Evolutionary conservation across 305 asterid genomes (phyloP), one percentile per base, ranked within the genome.

Genomic region (Striga hermonthica): DNA sequence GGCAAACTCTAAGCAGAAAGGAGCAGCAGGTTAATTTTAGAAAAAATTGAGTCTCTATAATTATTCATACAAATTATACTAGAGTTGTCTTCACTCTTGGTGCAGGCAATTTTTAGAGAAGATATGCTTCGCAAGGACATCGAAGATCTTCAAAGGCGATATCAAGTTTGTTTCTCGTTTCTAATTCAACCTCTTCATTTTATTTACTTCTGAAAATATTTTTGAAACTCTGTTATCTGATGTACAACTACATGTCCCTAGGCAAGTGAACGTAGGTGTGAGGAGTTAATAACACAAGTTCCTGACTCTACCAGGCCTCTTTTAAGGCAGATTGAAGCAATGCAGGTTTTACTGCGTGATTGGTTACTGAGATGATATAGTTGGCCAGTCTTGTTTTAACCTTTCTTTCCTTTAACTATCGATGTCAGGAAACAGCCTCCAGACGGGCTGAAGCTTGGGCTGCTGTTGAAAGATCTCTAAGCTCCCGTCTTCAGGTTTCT

Each of bases 281-380:
- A 89, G 81, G 96, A 89, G 86, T 77, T 89, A 78, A 79, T 89
- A 57, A 83, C 89, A 2, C 95, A 89, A 76, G 95, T 89, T 76
- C 96, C 96, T 54, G 96, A 89, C 65, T 89, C 96, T 45, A 89
- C 96, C 44, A 84, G 96, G 70, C 96, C 96, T 62, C 96, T 89
- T 75, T 83, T 89, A 60, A 84, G 96, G 79, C 95, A 88, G 79
- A 85, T 87, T 54, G 95, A 87, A 82, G 93, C 95, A 16, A 85
- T 87, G 78, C 92, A 87, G 95, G 95, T 87, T 68, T 53, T 55
- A 47, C 68, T 15, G 28, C 60, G 68, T 70, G 48, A 47, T 69
- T 37, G 47, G 62, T 78, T 53, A 31, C 50, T 41, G 2, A 41
- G 31, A 22, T 22, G 31, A 41, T 41, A 6, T 41, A 41, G 7